phyloP scores from a whole-genome alignment of 1,139 yeast species.

The Zygoascus meyerae region DNA sequence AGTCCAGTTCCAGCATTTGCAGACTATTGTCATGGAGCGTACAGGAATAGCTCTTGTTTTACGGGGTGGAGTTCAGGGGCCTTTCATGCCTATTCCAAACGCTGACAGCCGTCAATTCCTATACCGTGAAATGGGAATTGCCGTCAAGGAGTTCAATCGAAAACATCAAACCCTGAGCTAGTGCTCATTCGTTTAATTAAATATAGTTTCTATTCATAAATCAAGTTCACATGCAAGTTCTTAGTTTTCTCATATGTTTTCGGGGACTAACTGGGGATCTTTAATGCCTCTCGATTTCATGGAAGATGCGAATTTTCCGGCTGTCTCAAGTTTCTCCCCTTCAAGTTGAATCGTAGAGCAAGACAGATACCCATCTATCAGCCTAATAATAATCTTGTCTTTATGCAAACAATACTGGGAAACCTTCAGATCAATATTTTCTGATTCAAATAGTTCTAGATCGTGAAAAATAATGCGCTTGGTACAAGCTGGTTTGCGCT shows the following conservation, averaged over 20 bases:
- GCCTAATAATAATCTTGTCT: neutral
- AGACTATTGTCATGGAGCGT: slow-evolving; percentile 66
- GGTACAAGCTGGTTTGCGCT: slow-evolving; percentile 6
- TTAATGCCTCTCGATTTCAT: slow-evolving; percentile 5
- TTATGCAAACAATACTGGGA: neutral
- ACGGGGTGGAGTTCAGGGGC: slow-evolving; percentile 55
- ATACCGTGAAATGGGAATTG: slow-evolving; percentile 69
- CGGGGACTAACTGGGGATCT: neutral
- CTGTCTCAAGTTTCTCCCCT: slow-evolving; percentile 9
- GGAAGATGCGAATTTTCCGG: slow-evolving; percentile 4
- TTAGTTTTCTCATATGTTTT: neutral
- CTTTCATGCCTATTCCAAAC: slow-evolving; percentile 78
- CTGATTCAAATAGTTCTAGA: neutral
- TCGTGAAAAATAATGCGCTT: slow-evolving; percentile 11
- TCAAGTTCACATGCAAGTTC: neutral
- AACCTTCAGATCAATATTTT: neutral
- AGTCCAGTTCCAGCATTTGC: slow-evolving; percentile 54
- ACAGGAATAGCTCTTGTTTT: slow-evolving; percentile 72
- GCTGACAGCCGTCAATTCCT: slow-evolving; percentile 56
- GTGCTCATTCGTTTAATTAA: no score
- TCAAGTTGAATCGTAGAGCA: slow-evolving; percentile 1
- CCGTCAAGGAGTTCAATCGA: slow-evolving; percentile 69
- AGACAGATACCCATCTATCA: slow-evolving; percentile 3
- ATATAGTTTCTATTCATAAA: no score
- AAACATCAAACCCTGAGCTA: slow-evolving; percentile 28